Evolutionary conservation across 192 early-diverging fungal genomes (phyloP).

Genomic region (Thoreauomyces humboldtii): DNA sequence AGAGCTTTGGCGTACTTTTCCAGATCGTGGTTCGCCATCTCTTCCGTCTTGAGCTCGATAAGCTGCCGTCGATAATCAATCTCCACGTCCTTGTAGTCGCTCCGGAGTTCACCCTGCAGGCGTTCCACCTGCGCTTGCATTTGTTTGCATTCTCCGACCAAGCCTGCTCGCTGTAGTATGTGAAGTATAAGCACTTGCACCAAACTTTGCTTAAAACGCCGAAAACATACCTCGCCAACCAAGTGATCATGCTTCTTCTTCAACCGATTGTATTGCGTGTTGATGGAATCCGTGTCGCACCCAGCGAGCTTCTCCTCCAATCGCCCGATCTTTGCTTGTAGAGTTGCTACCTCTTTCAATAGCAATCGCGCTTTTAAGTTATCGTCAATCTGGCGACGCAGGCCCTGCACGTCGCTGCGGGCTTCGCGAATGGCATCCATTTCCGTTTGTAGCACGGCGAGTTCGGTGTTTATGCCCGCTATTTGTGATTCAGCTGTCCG

Average conservation of each 20-base stretch:
- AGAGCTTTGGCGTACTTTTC: conserved; percentile 84
- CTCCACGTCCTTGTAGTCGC: conserved; percentile 78
- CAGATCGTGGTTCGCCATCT: conserved; percentile 78
- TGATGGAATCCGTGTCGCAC: conserved; percentile 29
- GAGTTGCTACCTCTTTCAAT: conserved; percentile 32
- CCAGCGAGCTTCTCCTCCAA: conserved; percentile 39
- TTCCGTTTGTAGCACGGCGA: conserved; percentile 29
- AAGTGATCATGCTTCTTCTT: conserved; percentile 38
- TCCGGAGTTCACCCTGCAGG: conserved; percentile 60
- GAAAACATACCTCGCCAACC: conserved; percentile 28
- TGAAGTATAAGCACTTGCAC: background rate
- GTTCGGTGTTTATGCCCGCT: conserved; percentile 38
- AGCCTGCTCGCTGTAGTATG: conserved; percentile 43
- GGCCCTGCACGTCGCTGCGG: conserved; percentile 21
- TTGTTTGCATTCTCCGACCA: conserved; percentile 78
- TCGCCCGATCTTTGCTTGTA: conserved; percentile 33
- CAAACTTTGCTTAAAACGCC: no score
- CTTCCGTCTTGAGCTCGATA: conserved; percentile 71
- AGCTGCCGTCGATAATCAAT: conserved; percentile 64
- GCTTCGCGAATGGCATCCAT: conserved; percentile 38
- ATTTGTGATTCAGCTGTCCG: conserved; percentile 22
- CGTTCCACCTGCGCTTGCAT: conserved; percentile 68
- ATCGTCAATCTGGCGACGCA: conserved; percentile 40
- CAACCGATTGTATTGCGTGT: conserved; percentile 26
- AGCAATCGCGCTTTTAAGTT: conserved; percentile 51